These are phyloP conservation scores for Claviceps sp. DNA, from an alignment of 2,329 filamentous ascomycete species.

Conservation along the genomic window DNA sequence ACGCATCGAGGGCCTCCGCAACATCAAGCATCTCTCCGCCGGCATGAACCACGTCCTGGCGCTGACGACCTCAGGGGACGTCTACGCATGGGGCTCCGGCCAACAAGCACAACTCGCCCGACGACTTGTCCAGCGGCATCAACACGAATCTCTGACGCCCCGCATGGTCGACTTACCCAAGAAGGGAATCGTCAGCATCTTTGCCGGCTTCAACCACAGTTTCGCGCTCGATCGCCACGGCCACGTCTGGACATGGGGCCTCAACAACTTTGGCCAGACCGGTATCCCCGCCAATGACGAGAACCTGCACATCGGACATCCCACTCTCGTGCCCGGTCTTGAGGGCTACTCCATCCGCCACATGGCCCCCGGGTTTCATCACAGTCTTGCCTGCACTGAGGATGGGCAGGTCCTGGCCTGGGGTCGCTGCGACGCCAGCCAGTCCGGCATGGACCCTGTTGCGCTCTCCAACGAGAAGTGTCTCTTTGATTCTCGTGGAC, in stretches of 20 bases:
- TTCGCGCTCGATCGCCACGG: slow-evolving; percentile 53
- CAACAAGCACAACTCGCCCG: slow-evolving; percentile 37
- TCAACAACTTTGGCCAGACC: slow-evolving; percentile 59
- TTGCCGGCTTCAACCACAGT: slow-evolving; percentile 52
- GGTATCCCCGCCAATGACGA: slow-evolving; percentile 40
- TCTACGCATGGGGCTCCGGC: slow-evolving; percentile 10
- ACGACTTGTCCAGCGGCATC: slow-evolving; percentile 35
- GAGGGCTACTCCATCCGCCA: slow-evolving; percentile 38
- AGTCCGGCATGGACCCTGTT: slow-evolving; percentile 11
- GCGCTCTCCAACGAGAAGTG: slow-evolving; percentile 3
- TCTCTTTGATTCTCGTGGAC: slow-evolving; percentile 4
- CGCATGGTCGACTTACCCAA: slow-evolving; percentile 14
- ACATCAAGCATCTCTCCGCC: slow-evolving; percentile 44
- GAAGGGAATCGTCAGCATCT: slow-evolving; percentile 23
- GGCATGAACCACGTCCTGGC: slow-evolving; percentile 55
- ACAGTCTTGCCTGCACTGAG: slow-evolving; percentile 28
- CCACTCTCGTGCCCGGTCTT: slow-evolving; percentile 31
- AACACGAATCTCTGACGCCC: slow-evolving; percentile 33
- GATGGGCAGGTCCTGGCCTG: slow-evolving; percentile 29
- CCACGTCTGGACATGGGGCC: slow-evolving; percentile 55
- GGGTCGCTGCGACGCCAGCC: slow-evolving; percentile 29
- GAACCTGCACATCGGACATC: slow-evolving; percentile 30
- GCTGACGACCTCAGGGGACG: slow-evolving; percentile 37
- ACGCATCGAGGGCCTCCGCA: slow-evolving; percentile 40
- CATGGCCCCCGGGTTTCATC: slow-evolving; percentile 32